Percentiles rank a stretch among this genome's conserved stretches.
Conservation (phyloP, 805 yeast genomes). For the Saturnispora silvae region DNA sequence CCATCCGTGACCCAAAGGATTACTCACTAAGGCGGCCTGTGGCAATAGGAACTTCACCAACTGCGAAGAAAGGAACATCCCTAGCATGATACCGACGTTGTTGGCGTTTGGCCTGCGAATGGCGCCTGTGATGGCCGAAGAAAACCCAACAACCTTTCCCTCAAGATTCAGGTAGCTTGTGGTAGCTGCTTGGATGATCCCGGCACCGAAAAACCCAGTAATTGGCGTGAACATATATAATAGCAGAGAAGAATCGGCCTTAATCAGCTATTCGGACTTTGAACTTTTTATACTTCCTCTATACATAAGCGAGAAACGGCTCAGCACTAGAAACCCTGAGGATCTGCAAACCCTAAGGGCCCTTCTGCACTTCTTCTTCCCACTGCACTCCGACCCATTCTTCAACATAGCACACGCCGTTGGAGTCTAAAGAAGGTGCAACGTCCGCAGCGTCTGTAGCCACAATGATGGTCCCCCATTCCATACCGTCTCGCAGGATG, state of each 20-base stretch:
- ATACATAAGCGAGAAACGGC: too few species aligned
- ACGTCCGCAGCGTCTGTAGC: conserved; percentile 36
- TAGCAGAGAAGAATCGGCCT: background rate
- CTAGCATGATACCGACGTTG: conserved; percentile 26
- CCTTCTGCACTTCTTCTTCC: conserved; percentile 14
- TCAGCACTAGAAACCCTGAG: too few species aligned
- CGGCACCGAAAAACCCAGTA: conserved; percentile 35
- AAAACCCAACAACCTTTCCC: conserved; percentile 38
- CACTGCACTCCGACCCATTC: conserved; percentile 23
- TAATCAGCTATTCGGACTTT: too few species aligned
- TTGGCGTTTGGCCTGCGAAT: conserved; percentile 19
- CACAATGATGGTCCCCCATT: conserved; percentile 91
- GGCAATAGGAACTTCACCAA: conserved; percentile 20
- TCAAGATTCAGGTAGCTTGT: conserved; percentile 29
- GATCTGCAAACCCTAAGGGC: too few species aligned
- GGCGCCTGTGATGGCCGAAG: conserved; percentile 30
- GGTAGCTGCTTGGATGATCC: conserved; percentile 36
- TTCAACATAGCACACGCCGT: conserved; percentile 17
- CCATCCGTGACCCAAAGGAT: background rate
- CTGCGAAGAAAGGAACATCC: conserved; percentile 25
- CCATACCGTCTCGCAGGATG: conserved; percentile 67
- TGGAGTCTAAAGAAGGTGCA: conserved; percentile 12
- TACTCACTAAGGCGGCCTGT: conserved; percentile 15
- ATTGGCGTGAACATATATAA: conserved; percentile 35
- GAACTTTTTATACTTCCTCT: too few species aligned